Conservation (phyloP, 768 basidiomycete species). For the Hericium rajendrae region DNA sequence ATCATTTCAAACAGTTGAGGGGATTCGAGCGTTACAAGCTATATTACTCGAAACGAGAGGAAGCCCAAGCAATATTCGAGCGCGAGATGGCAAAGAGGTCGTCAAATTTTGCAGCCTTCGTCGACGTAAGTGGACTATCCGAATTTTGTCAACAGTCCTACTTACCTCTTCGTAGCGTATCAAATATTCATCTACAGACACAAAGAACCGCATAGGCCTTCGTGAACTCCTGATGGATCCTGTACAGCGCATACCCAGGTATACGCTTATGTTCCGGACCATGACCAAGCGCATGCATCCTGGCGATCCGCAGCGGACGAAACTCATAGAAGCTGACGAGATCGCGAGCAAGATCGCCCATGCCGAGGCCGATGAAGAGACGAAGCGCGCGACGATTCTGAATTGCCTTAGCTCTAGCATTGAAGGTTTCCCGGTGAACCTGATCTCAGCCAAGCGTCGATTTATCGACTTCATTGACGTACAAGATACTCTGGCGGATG, state of each 20-base stretch:
- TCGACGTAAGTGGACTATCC: slow-evolving; percentile 54
- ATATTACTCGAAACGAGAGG: slow-evolving; percentile 89
- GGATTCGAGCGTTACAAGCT: slow-evolving; percentile 90
- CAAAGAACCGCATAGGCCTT: slow-evolving; percentile 74
- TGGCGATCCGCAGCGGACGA: slow-evolving; percentile 66
- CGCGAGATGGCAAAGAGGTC: slow-evolving; percentile 71
- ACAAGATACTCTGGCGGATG: slow-evolving; percentile 64
- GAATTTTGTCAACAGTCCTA: not conserved
- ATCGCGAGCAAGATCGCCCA: slow-evolving; percentile 85
- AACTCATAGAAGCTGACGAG: slow-evolving; percentile 76
- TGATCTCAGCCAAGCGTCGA: slow-evolving; percentile 82
- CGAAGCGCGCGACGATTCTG: slow-evolving; percentile 80
- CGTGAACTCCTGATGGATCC: slow-evolving; percentile 94
- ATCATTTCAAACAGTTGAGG: slow-evolving; percentile 74
- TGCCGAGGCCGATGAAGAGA: slow-evolving; percentile 88
- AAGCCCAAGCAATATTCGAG: slow-evolving; percentile 83
- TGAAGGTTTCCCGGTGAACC: slow-evolving; percentile 81
- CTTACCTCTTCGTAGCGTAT: slow-evolving; percentile 45
- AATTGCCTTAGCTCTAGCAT: slow-evolving; percentile 78
- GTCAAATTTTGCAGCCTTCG: slow-evolving; percentile 75
- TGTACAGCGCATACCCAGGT: slow-evolving; percentile 90
- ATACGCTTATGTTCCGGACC: slow-evolving; percentile 83
- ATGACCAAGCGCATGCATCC: slow-evolving; percentile 88
- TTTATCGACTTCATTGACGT: slow-evolving; percentile 93
- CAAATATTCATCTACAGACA: slow-evolving; percentile 73